These are phyloP conservation scores for Microascus cirrosus DNA, from an alignment of 2,329 filamentous ascomycete species.

Conservation along the genomic window DNA sequence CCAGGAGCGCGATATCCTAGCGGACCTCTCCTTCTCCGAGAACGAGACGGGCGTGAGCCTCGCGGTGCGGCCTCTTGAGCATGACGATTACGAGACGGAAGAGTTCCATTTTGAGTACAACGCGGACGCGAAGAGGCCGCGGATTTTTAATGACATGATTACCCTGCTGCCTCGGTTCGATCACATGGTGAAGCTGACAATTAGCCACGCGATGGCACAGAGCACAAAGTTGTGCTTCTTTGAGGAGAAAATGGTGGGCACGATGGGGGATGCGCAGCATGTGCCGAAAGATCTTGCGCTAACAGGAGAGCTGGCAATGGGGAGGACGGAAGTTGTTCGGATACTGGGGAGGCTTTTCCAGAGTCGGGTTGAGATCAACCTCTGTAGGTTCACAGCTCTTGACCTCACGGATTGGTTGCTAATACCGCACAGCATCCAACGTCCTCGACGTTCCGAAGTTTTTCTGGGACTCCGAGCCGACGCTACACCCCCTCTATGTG, in stretches of 20 bases:
- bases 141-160: constrained; percentile 99
- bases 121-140: constrained; percentile 68
- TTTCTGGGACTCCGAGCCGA: constrained; percentile 97
- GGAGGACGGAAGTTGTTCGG: constrained; percentile 79
- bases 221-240: constrained; percentile 95
- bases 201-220: constrained; percentile 94
- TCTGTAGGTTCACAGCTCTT: constrained; percentile 57
- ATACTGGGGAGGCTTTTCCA: constrained; percentile 87
- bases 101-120: constrained; percentile 99
- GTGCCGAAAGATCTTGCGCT: constrained; percentile 82
- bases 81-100: constrained; percentile 92
- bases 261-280: constrained; percentile 86
- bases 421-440: neutral
- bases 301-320: constrained; percentile 86
- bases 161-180: constrained; percentile 80
- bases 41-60: constrained; percentile 26
- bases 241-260: constrained; percentile 89
- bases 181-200: constrained; percentile 98
- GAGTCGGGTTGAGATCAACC: constrained; percentile 90
- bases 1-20: constrained; percentile 93
- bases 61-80: constrained; percentile 67
- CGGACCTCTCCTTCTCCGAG: constrained; percentile 77
- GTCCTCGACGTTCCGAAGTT: constrained; percentile 94
- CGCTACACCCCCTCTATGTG: constrained; percentile 83
- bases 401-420: neutral